Conservation (phyloP, 805 yeast genomes). For the Candida nonsorbophila region DNA sequence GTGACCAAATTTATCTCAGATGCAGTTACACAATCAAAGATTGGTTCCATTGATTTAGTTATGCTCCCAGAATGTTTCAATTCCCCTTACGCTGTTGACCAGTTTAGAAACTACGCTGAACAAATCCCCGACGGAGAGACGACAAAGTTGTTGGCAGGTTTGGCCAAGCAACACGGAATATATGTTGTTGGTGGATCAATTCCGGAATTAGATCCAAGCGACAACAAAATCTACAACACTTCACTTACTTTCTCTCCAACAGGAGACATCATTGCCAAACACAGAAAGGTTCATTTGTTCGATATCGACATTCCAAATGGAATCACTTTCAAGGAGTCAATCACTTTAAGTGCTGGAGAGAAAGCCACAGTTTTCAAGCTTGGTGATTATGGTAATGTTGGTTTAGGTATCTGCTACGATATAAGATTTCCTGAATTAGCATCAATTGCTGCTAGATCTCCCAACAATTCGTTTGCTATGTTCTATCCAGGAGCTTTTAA, state of each 20-base stretch:
- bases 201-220: slow-evolving; percentile 65
- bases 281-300: slow-evolving; percentile 82
- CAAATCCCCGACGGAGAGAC: slow-evolving; percentile 71
- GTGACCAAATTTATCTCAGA: slow-evolving; percentile 58
- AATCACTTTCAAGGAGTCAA: slow-evolving; percentile 81
- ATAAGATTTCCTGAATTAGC: slow-evolving; percentile 79
- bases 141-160: slow-evolving; percentile 51
- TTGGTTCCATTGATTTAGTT: slow-evolving; percentile 53
- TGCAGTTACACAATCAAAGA: slow-evolving; percentile 42
- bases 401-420: slow-evolving; percentile 84
- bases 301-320: slow-evolving; percentile 92
- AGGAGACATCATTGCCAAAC: slow-evolving; percentile 81
- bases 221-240: slow-evolving; percentile 62
- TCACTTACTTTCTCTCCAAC: slow-evolving; percentile 64
- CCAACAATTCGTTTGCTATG: slow-evolving; percentile 67
- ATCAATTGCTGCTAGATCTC: slow-evolving; percentile 54
- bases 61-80: slow-evolving; percentile 96
- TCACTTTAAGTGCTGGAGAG: slow-evolving; percentile 69
- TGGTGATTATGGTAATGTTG: slow-evolving; percentile 63
- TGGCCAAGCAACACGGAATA: slow-evolving; percentile 63
- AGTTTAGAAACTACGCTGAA: slow-evolving; percentile 87
- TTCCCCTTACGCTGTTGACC: slow-evolving; percentile 85
- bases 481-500: slow-evolving; percentile 82
- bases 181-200: slow-evolving; percentile 86
- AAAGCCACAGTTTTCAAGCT: slow-evolving; percentile 74